Evolutionary conservation across 2,329 filamentous ascomycete genomes (phyloP).

Genomic region (Ilyonectria robusta): DNA sequence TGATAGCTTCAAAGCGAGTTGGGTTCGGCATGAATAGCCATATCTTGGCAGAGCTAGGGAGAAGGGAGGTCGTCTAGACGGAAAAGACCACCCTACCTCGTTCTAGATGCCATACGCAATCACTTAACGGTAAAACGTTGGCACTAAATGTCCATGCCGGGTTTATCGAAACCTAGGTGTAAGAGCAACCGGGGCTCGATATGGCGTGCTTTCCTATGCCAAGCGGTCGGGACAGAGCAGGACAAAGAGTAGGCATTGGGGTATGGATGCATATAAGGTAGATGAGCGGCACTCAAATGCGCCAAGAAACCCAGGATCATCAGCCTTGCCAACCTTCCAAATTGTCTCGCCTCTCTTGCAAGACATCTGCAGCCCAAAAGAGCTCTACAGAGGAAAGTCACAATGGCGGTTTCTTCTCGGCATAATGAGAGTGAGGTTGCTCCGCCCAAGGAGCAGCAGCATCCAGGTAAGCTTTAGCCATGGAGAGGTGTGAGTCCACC

Average conservation of each 20-base stretch:
- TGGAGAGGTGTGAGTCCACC: background rate
- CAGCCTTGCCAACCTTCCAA: constrained; percentile 2
- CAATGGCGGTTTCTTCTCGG: constrained; percentile 37
- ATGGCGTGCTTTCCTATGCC: constrained; percentile 24
- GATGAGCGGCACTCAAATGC: constrained; percentile 24
- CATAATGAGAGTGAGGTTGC: constrained; percentile 41
- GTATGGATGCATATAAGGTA: constrained; percentile 36
- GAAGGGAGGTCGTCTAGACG: background rate
- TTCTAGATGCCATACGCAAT: constrained; percentile 27
- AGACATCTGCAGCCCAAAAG: background rate
- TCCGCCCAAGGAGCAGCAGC: constrained; percentile 50
- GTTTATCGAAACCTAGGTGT: constrained; percentile 15
- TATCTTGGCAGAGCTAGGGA: constrained; percentile 6
- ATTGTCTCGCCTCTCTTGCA: background rate
- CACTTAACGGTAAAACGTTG: constrained; percentile 16
- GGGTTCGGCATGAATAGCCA: constrained; percentile 12
- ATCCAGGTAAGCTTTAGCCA: constrained; percentile 43
- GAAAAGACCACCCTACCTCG: background rate
- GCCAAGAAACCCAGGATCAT: constrained; percentile 12
- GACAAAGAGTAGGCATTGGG: background rate
- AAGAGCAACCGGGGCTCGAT: constrained; percentile 15
- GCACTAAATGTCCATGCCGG: constrained; percentile 19
- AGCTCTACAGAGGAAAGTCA: constrained; percentile 9
- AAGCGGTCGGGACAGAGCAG: constrained; percentile 14
- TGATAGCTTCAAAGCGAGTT: constrained; percentile 2